phyloP scores from a whole-genome alignment of 2,329 filamentous ascomycete genomes.

The Drechslerella coelobrocha region DNA sequence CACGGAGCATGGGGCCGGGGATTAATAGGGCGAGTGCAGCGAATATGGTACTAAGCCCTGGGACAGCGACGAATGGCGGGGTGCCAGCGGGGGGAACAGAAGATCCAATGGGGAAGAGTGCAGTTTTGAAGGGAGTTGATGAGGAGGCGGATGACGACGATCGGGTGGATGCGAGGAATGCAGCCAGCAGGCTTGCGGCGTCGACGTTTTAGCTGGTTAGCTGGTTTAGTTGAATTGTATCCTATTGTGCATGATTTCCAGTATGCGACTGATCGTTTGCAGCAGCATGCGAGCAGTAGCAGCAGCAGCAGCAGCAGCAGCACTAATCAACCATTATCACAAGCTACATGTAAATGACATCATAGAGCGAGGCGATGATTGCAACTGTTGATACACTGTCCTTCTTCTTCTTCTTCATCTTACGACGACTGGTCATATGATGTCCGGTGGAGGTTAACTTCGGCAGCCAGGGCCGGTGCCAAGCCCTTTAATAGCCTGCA shows the following conservation, averaged over 20 bases:
- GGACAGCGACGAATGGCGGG: constrained; percentile 59
- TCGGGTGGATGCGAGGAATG: constrained; percentile 91
- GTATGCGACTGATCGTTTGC: too few relatives aligned
- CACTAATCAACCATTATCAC: too few relatives aligned
- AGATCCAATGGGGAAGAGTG: constrained; percentile 55
- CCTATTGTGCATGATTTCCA: background rate
- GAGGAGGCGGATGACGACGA: constrained; percentile 88
- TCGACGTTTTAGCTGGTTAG: constrained; percentile 76
- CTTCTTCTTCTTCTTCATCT: too few relatives aligned
- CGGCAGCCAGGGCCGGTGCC: background rate
- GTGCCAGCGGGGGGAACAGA: constrained; percentile 61
- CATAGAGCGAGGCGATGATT: too few relatives aligned
- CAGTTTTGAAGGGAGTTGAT: constrained; percentile 63
- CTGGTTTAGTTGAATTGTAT: background rate
- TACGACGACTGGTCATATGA: too few relatives aligned
- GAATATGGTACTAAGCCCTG: constrained; percentile 58
- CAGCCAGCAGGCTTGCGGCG: constrained; percentile 87
- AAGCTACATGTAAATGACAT: too few relatives aligned
- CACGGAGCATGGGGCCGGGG: constrained; percentile 72
- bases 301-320: too few relatives aligned
- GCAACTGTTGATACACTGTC: too few relatives aligned
- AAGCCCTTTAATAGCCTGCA: too few relatives aligned
- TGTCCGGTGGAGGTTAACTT: too few relatives aligned
- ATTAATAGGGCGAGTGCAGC: constrained; percentile 63
- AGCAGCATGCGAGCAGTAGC: too few relatives aligned